phyloP scores from a whole-genome alignment of 2,329 filamentous ascomycete species.

The Scedosporium minutisporum region DNA sequence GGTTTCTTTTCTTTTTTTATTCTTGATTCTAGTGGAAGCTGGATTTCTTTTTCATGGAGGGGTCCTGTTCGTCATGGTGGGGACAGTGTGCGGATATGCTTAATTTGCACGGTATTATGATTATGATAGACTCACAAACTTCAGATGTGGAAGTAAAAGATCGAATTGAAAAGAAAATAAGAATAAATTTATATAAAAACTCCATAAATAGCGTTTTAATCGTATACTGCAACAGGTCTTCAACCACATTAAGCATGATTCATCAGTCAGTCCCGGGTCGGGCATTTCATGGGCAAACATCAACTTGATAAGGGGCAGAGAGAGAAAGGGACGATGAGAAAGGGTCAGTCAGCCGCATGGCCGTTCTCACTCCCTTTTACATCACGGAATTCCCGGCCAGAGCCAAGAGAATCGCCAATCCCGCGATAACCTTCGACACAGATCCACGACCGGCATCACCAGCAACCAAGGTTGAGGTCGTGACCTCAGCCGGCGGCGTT shows the following conservation, averaged over 20 bases:
- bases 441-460: not conserved
- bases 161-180: no score
- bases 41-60: not conserved
- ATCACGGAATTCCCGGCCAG: not conserved
- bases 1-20: not conserved
- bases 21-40: not conserved
- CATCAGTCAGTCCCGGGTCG: no score
- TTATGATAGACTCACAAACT: not conserved
- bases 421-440: not conserved
- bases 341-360: not conserved
- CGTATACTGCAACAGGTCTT: no score
- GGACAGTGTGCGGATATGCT: not conserved
- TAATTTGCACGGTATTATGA: not conserved
- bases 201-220: no score
- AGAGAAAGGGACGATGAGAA: not conserved
- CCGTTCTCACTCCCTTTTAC: not conserved
- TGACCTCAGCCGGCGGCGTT: not conserved
- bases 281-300: no score
- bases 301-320: no score
- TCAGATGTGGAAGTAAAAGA: no score
- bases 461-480: not conserved
- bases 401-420: not conserved
- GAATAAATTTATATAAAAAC: no score
- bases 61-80: not conserved
- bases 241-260: no score